phyloP scores from a whole-genome alignment of 2,329 filamentous ascomycete species.

The Cordyceps cateniannulata region DNA sequence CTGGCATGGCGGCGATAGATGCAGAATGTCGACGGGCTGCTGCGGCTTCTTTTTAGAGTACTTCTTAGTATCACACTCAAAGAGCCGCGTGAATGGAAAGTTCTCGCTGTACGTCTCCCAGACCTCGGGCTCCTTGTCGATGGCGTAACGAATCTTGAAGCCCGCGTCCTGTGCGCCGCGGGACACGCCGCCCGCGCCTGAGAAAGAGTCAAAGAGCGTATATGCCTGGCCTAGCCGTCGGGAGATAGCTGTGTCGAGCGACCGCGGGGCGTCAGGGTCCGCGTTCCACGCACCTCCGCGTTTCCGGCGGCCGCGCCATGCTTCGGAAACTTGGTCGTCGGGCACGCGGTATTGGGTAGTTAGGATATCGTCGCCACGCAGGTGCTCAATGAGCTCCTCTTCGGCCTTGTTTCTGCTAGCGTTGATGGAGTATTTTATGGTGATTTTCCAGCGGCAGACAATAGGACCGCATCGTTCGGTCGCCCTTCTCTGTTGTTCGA shows the following conservation, averaged over 20 bases:
- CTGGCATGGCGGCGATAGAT: constrained; percentile 74
- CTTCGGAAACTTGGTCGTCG: not conserved
- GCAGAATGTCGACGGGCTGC: constrained; percentile 58
- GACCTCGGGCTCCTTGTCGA: constrained; percentile 56
- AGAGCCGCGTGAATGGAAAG: constrained; percentile 46
- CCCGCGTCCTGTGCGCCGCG: constrained; percentile 54
- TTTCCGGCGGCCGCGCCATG: not conserved
- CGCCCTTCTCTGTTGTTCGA: constrained; percentile 15
- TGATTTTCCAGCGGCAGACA: constrained; percentile 46
- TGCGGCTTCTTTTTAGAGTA: constrained; percentile 36
- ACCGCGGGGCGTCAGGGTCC: not conserved
- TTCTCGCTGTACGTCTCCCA: constrained; percentile 53
- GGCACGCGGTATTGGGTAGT: constrained; percentile 20
- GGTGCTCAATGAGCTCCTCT: constrained; percentile 31
- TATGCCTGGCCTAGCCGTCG: constrained; percentile 40
- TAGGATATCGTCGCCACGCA: constrained; percentile 25
- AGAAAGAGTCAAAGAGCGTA: constrained; percentile 66
- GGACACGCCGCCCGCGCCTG: constrained; percentile 66
- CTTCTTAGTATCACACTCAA: constrained; percentile 38
- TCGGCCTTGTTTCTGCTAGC: constrained; percentile 20
- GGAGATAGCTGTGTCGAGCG: not conserved
- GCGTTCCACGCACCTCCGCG: constrained; percentile 13
- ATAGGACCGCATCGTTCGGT: constrained; percentile 29
- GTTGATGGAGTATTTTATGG: constrained; percentile 20
- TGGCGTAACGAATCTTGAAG: constrained; percentile 50